Percentiles rank a stretch among this genome's conserved stretches.
Conservation (phyloP, 192 early-diverging fungal genomes). For the Backusella morwellensis region DNA sequence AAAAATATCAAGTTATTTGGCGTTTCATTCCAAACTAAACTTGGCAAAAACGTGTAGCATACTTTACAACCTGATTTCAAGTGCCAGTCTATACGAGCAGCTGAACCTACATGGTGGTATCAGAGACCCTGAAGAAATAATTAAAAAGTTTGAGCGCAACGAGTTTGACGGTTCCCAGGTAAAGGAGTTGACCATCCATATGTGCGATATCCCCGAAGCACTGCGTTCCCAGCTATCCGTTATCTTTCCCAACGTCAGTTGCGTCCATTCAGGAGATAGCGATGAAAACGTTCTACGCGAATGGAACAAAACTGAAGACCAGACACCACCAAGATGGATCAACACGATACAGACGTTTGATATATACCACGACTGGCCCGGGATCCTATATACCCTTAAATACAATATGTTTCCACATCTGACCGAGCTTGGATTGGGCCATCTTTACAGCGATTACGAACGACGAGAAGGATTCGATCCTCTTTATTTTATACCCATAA, state of each 20-base stretch:
- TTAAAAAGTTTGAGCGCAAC: not conserved
- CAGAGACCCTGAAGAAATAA: not conserved
- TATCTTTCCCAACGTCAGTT: not conserved
- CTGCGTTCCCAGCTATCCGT: not conserved
- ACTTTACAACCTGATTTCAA: not conserved
- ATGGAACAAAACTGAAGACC: not conserved
- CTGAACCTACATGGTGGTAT: not conserved
- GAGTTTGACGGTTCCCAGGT: not conserved
- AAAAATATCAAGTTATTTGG: not conserved
- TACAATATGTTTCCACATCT: not conserved
- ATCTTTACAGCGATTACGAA: not conserved
- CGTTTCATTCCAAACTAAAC: not conserved
- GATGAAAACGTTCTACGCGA: not conserved
- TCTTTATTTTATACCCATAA: not conserved
- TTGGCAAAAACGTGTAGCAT: not conserved
- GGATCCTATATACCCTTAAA: not conserved
- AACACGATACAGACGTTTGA: not conserved
- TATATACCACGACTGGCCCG: not conserved
- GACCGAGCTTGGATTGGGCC: not conserved
- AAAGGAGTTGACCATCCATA: not conserved
- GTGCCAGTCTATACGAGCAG: not conserved
- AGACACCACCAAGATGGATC: not conserved
- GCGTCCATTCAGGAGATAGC: not conserved
- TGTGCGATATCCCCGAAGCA: not conserved
- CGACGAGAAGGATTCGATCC: not conserved